phyloP scores from a whole-genome alignment of 306 rosid genomes.

The Datisca glomerata region DNA sequence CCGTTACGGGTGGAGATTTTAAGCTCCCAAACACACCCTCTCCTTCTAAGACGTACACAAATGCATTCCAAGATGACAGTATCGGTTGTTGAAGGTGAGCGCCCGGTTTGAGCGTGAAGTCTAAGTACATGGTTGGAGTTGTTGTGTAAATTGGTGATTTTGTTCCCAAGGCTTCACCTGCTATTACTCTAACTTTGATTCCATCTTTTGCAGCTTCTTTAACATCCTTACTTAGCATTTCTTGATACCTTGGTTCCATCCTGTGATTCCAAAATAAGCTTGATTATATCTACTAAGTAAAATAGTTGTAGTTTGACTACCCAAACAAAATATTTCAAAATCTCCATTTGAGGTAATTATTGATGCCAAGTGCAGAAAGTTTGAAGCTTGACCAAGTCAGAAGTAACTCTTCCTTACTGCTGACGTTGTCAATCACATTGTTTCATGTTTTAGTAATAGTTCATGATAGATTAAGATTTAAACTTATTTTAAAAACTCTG shows the following conservation, averaged over 20 bases:
- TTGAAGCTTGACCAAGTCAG: no score
- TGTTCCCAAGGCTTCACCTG: constrained; percentile 82
- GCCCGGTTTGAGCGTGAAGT: constrained; percentile 74
- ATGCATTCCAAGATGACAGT: constrained; percentile 79
- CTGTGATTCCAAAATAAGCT: constrained; percentile 17
- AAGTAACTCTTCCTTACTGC: no score
- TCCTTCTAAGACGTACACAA: constrained; percentile 78
- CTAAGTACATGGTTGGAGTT: constrained; percentile 91
- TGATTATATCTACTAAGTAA: neutral
- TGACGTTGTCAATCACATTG: no score
- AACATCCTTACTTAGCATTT: constrained; percentile 61
- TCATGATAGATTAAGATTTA: no score
- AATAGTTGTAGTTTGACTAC: no score
- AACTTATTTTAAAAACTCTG: no score
- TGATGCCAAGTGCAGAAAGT: neutral
- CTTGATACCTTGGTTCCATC: constrained; percentile 95
- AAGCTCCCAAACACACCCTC: constrained; percentile 66
- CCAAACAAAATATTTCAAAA: no score
- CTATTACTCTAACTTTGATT: constrained; percentile 68
- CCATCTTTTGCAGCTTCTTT: constrained; percentile 62
- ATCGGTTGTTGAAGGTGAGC: constrained; percentile 57
- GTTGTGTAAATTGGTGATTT: constrained; percentile 79
- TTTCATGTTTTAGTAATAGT: no score
- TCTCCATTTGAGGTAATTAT: neutral
- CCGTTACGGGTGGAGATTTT: constrained; percentile 26